A percentile compares a stretch with the other conserved stretches of the same genome.
These are phyloP conservation scores for Secale cereale DNA, from an alignment of 176 grass and related monocot species.

Conservation along the genomic window DNA sequence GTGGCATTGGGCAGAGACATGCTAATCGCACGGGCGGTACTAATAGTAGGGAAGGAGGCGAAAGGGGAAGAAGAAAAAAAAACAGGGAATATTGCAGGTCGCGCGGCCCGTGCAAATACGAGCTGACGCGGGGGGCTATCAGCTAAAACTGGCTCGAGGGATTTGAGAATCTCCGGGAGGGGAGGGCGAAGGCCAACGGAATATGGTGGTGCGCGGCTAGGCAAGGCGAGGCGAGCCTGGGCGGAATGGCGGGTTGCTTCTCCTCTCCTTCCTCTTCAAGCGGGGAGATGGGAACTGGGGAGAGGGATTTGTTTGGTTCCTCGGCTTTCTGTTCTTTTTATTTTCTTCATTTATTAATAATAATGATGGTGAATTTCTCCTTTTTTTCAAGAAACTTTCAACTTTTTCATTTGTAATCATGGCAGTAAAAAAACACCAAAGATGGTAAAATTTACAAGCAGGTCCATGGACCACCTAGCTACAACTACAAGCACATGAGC, in stretches of 20 bases:
- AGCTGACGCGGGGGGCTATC: conserved; percentile 1
- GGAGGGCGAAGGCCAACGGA: neutral
- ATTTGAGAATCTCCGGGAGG: conserved; percentile 15
- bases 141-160: conserved; percentile 29
- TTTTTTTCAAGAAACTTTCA: too few species aligned
- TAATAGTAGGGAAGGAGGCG: conserved; percentile 31
- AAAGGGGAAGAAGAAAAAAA: neutral
- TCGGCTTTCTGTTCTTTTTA: neutral
- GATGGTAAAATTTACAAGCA: too few species aligned
- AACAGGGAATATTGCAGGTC: conserved; percentile 17
- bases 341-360: too few species aligned
- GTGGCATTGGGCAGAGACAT: conserved; percentile 61
- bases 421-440: too few species aligned
- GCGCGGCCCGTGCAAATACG: conserved; percentile 29
- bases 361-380: too few species aligned
- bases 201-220: neutral
- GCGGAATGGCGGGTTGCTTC: neutral
- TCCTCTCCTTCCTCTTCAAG: conserved; percentile 8
- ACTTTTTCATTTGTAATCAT: too few species aligned
- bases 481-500: too few species aligned
- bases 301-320: conserved; percentile 11
- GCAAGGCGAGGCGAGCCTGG: neutral
- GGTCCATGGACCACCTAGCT: too few species aligned
- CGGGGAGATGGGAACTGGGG: neutral
- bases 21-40: conserved; percentile 46